These are phyloP conservation scores for Pseudogymnoascus sp. DNA, from an alignment of 2,329 filamentous ascomycete species.

Conservation along the genomic window DNA sequence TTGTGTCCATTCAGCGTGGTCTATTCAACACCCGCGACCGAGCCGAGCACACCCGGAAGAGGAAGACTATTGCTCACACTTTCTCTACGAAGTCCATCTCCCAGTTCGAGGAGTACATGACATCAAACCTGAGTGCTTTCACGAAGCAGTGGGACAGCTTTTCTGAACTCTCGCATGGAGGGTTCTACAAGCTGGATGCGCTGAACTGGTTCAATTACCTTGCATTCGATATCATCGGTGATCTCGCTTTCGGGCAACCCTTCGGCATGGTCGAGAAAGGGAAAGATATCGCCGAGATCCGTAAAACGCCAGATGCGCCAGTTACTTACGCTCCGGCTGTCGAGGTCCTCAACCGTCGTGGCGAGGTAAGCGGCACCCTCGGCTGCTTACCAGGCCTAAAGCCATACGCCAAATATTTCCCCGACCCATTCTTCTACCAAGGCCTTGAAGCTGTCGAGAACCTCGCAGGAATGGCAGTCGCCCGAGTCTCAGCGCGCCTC, in stretches of 20 bases:
- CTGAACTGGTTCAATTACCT: slow-evolving; percentile 72
- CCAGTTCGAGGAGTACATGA: slow-evolving; percentile 86
- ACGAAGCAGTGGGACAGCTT: slow-evolving; percentile 64
- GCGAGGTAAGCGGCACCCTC: slow-evolving; percentile 75
- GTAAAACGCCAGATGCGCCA: slow-evolving; percentile 48
- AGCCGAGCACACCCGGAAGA: slow-evolving; percentile 75
- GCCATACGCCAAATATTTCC: slow-evolving; percentile 71
- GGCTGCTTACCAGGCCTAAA: slow-evolving; percentile 67
- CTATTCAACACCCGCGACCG: slow-evolving; percentile 86
- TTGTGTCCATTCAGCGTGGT: slow-evolving; percentile 76
- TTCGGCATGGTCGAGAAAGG: slow-evolving; percentile 78
- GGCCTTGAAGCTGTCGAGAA: slow-evolving; percentile 69
- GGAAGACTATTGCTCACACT: slow-evolving; percentile 80
- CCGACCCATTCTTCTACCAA: slow-evolving; percentile 71
- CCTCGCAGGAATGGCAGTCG: slow-evolving; percentile 80
- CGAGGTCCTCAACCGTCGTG: slow-evolving; percentile 78
- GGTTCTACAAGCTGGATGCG: slow-evolving; percentile 59
- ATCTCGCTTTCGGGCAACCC: slow-evolving; percentile 63
- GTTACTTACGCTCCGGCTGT: slow-evolving; percentile 70
- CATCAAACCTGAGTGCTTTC: slow-evolving; percentile 67
- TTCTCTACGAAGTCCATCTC: slow-evolving; percentile 74
- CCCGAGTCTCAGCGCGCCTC: slow-evolving; percentile 66
- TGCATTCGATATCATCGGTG: slow-evolving; percentile 45
- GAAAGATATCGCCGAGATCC: slow-evolving; percentile 67
- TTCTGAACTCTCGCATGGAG: slow-evolving; percentile 32